These are phyloP conservation scores for Eurotiales sp. DNA, from an alignment of 2,329 filamentous ascomycete species.

Conservation along the genomic window DNA sequence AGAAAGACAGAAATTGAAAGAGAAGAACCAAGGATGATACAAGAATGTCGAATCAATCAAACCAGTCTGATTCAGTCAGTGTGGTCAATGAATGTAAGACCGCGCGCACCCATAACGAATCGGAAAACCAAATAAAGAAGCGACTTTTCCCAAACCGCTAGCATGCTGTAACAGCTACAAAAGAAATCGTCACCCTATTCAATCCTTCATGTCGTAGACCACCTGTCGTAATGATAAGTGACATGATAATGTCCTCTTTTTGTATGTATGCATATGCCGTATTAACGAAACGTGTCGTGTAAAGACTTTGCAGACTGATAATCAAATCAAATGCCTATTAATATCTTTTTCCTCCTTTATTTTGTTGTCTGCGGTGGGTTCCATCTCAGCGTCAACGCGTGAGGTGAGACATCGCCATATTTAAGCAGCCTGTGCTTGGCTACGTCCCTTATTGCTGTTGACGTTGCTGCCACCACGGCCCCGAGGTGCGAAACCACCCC, in stretches of 20 bases:
- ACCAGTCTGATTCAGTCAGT: not conserved
- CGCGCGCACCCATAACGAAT: constrained; percentile 18
- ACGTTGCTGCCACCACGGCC: constrained; percentile 60
- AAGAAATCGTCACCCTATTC: constrained; percentile 29
- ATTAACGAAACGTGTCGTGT: constrained; percentile 33
- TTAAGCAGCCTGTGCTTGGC: constrained; percentile 44
- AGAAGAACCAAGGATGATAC: constrained; percentile 10
- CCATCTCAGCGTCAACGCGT: constrained; percentile 16
- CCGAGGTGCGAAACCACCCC: constrained; percentile 63
- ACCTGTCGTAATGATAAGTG: constrained; percentile 32
- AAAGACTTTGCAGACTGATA: constrained; percentile 18
- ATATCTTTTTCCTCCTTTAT: constrained; percentile 1
- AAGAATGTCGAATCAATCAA: constrained; percentile 4
- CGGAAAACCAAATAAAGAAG: constrained; percentile 25
- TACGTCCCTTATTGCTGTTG: constrained; percentile 44
- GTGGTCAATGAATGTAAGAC: not conserved
- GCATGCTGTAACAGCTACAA: constrained; percentile 35
- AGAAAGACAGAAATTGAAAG: constrained; percentile 4
- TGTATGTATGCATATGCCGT: constrained; percentile 12
- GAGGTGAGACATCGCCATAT: constrained; percentile 19
- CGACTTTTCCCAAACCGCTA: constrained; percentile 42
- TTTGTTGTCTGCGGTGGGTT: no score
- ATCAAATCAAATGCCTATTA: constrained; percentile 12
- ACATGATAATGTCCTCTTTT: constrained; percentile 26
- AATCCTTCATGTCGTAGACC: constrained; percentile 30